phyloP scores from a whole-genome alignment of 2,329 filamentous ascomycete genomes.

The Arthrobotrys musiformis region DNA sequence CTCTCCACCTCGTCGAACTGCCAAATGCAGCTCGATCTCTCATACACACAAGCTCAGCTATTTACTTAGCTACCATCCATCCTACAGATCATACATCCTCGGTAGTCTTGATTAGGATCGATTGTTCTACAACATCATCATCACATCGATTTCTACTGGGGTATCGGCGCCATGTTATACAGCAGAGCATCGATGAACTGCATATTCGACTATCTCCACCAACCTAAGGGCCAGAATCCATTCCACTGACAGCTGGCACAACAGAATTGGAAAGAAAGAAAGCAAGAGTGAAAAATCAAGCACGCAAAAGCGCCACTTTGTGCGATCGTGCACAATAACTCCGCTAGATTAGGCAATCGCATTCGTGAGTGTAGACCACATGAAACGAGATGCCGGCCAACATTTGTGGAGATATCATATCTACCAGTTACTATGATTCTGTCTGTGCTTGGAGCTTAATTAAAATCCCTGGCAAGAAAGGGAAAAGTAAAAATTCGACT shows the following conservation, averaged over 20 bases:
- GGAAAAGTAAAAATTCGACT: conserved; percentile 12
- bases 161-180: not conserved
- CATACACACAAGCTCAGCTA: not conserved
- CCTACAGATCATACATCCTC: not conserved
- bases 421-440: too few relatives aligned
- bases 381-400: not conserved
- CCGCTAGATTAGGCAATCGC: conserved; percentile 32
- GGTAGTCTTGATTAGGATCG: not conserved
- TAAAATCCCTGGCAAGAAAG: not conserved
- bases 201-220: conserved; percentile 21
- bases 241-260: conserved; percentile 39
- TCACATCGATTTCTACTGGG: not conserved
- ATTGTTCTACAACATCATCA: not conserved
- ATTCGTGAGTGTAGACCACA: conserved; percentile 19
- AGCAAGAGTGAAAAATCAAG: not conserved
- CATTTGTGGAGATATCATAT: conserved; percentile 3
- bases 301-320: conserved; percentile 32
- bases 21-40: conserved; percentile 27
- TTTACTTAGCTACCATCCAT: too few relatives aligned
- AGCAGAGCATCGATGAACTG: conserved; percentile 5
- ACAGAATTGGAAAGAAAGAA: not conserved
- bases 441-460: too few relatives aligned
- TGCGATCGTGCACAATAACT: conserved; percentile 14
- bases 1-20: conserved; percentile 25
- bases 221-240: not conserved